Evolutionary conservation across 2,329 filamentous ascomycete genomes (phyloP), one percentile per base, ranked within the genome.

Genomic region (Anthostomella pinea): DNA sequence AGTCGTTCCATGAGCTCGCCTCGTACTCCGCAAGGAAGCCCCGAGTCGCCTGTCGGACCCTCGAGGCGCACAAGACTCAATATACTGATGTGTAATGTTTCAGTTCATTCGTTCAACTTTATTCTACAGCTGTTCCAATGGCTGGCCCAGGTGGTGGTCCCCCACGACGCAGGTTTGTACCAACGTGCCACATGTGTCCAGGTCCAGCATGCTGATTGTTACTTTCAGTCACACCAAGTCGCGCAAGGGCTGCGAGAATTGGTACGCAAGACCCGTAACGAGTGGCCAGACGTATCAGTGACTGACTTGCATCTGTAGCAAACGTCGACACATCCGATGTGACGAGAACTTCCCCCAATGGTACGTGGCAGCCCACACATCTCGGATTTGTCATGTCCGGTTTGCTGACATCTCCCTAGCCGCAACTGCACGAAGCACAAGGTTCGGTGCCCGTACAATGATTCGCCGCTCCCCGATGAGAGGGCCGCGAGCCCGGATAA

Each of bases 341-440:
- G 93, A 98, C 60, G 93, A 98, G 66, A 95, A 81, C 52, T 96
- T 95, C 58, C 93, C 93, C 33, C 93, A 98, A 77, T 98, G 91
- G 89, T 95, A 73, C 55, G 76, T n/a, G n/a, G n/a, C n/a, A n/a
- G n/a, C n/a, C n/a, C n/a, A n/a, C n/a, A n/a, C n/a, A n/a, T 64
- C 51, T 64, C 42, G 60, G 45, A 36, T 22, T 37, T 27, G 17
- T 28, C 8, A 14, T 21, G 15, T 29, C 10, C n/a, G 39, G 19
- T 21, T 41, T 33, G 35, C 36, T 47, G 25, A 41, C 41, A 7
- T 19, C 15, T 24, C 13, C n/a, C 22, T 57, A 95, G 90, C 70
- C 88, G 88, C 58, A 98, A 98, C 67, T 98, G 93, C 68, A 96
- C 91, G 45, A 98, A 97, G 69, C 93, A 98, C 69, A 95, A 96